phyloP scores from a whole-genome alignment of 148 eudicot species.

The Chenopodium suecicum region DNA sequence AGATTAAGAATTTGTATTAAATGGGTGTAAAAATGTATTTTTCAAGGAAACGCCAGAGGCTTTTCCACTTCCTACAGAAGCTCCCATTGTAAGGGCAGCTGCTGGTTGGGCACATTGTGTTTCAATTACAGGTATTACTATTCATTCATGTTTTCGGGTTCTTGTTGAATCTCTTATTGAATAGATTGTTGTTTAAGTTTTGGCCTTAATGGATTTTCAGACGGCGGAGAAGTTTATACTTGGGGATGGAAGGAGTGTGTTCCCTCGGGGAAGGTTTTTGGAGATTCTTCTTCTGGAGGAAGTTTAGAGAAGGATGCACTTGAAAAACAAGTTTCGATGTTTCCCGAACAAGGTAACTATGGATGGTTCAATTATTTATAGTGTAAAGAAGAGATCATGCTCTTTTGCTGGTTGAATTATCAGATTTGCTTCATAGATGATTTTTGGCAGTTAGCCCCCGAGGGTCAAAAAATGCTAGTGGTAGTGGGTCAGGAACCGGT shows the following conservation, averaged over 20 bases:
- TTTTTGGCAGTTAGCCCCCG: conserved; percentile 69
- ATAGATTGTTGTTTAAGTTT: background rate
- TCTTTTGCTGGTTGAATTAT: conserved; percentile 24
- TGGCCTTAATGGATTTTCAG: conserved; percentile 32
- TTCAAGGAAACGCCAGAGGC: conserved; percentile 94
- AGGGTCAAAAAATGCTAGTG: conserved; percentile 58
- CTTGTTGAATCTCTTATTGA: background rate
- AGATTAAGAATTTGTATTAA: background rate
- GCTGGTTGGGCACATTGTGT: conserved; percentile 99
- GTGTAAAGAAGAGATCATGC: conserved; percentile 8
- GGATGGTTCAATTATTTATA: conserved; percentile 3
- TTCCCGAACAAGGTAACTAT: conserved; percentile 67
- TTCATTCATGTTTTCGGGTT: conserved; percentile 4
- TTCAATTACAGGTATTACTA: conserved; percentile 71
- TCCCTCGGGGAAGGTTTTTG: conserved; percentile 85
- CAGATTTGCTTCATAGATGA: conserved; percentile 35
- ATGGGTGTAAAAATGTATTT: conserved; percentile 26
- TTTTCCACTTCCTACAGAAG: conserved; percentile 80
- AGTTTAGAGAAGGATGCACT: conserved; percentile 52
- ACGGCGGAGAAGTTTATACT: conserved; percentile 71
- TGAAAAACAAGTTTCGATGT: conserved; percentile 41
- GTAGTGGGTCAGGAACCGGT: conserved; percentile 45
- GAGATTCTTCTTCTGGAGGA: conserved; percentile 52
- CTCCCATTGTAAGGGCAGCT: conserved; percentile 65
- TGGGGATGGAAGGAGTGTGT: conserved; percentile 99